phyloP scores from a whole-genome alignment of 2,329 filamentous ascomycete genomes.

The Apiospora kogelbergensis region DNA sequence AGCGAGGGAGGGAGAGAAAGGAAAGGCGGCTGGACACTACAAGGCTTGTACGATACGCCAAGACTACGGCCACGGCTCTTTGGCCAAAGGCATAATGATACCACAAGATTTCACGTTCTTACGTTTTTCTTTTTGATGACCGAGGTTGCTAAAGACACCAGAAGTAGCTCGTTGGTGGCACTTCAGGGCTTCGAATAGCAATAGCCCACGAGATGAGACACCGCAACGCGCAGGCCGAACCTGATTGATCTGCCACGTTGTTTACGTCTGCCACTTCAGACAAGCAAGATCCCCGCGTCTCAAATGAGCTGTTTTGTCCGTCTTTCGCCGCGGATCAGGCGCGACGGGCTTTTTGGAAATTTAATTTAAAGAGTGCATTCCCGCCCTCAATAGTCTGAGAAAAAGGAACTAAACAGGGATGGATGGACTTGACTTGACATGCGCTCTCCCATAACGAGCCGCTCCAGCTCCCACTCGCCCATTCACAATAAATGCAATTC shows the following conservation, averaged over 20 bases:
- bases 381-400: neutral
- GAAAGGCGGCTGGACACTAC: neutral
- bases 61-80: neutral
- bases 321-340: neutral
- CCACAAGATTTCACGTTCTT: conserved; percentile 5
- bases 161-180: neutral
- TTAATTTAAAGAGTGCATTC: neutral
- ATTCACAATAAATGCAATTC: neutral
- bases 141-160: neutral
- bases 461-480: neutral
- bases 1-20: neutral
- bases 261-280: neutral
- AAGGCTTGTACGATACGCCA: conserved; percentile 5
- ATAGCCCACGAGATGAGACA: too few species aligned
- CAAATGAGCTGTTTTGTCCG: neutral
- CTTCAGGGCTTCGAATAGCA: too few species aligned
- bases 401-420: neutral
- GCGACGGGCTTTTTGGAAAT: neutral
- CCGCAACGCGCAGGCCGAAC: too few species aligned
- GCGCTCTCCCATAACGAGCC: neutral
- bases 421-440: neutral
- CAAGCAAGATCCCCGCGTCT: neutral
- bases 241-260: too few species aligned
- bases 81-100: neutral
- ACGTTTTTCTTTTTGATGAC: neutral